A percentile compares a stretch with the other conserved stretches of the same genome.
Conservation (phyloP, 164 flowering plant species). For the Annona squamosa region DNA sequence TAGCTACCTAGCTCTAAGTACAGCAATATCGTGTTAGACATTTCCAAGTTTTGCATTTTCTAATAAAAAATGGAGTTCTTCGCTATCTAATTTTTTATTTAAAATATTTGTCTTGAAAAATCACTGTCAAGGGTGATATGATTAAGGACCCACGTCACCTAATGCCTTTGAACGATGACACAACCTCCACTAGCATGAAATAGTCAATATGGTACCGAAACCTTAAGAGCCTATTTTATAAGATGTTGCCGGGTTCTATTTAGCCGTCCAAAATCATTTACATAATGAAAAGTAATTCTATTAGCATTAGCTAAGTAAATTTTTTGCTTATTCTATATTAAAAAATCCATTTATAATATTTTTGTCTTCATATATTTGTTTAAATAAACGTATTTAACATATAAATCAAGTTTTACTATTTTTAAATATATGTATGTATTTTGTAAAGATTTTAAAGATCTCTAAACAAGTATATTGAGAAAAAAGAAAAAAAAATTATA, state of each 20-base stretch:
- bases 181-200: not conserved
- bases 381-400: not conserved
- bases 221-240: not conserved
- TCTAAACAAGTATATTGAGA: too few species aligned
- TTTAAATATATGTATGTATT: not conserved
- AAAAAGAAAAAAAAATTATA: too few species aligned
- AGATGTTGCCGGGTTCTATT: too few species aligned
- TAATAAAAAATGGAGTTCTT: too few species aligned
- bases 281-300: not conserved
- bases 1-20: not conserved
- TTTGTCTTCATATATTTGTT: not conserved
- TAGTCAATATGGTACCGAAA: not conserved
- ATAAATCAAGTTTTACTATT: too few species aligned
- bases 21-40: not conserved
- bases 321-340: not conserved
- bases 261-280: not conserved
- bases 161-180: not conserved
- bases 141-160: slow-evolving; percentile 2
- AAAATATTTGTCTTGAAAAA: not conserved
- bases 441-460: too few species aligned
- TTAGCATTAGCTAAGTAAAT: not conserved
- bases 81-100: not conserved
- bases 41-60: not conserved
- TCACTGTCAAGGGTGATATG: not conserved
- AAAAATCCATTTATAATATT: not conserved